Percentiles rank a stretch among this genome's conserved stretches.
These are phyloP conservation scores for Botrytis sinoallii DNA, from an alignment of 2,329 filamentous ascomycete species.

Conservation along the genomic window DNA sequence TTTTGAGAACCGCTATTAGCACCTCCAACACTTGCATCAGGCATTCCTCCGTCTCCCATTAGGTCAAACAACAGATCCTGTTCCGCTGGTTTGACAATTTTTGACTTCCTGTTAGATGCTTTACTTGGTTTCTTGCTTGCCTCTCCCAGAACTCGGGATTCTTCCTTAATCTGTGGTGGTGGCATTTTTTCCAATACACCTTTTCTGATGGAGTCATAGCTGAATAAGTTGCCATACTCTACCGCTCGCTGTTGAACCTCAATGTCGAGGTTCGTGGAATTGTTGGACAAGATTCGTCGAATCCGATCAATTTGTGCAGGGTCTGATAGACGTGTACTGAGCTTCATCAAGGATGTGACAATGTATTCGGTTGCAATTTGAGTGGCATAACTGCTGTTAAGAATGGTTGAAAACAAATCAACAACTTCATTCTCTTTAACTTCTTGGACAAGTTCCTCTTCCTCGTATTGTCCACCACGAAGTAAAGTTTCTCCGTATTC, in stretches of 20 bases:
- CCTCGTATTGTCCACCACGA: slow-evolving; percentile 85
- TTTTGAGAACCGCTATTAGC: slow-evolving; percentile 62
- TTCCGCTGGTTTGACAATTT: slow-evolving; percentile 77
- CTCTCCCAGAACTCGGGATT: slow-evolving; percentile 85
- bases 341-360: slow-evolving; percentile 88
- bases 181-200: slow-evolving; percentile 98
- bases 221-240: slow-evolving; percentile 94
- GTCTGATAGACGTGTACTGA: slow-evolving; percentile 84
- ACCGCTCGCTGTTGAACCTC: slow-evolving; percentile 96
- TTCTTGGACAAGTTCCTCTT: slow-evolving; percentile 77
- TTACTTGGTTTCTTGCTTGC: slow-evolving; percentile 67
- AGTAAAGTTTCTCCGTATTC: slow-evolving; percentile 94
- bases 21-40: slow-evolving; percentile 63
- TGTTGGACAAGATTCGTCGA: slow-evolving; percentile 69
- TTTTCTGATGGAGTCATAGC: slow-evolving; percentile 78
- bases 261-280: slow-evolving; percentile 85
- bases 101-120: slow-evolving; percentile 69
- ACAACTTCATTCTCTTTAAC: slow-evolving; percentile 88
- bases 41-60: slow-evolving; percentile 76
- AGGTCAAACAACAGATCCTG: slow-evolving; percentile 89
- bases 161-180: slow-evolving; percentile 91
- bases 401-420: slow-evolving; percentile 85
- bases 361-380: slow-evolving; percentile 95
- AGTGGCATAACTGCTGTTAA: slow-evolving; percentile 91
- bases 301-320: slow-evolving; percentile 82